These are phyloP conservation scores for Bacterosira constricta DNA, from an alignment of 108 stramenopile genomes.

Conservation along the genomic window DNA sequence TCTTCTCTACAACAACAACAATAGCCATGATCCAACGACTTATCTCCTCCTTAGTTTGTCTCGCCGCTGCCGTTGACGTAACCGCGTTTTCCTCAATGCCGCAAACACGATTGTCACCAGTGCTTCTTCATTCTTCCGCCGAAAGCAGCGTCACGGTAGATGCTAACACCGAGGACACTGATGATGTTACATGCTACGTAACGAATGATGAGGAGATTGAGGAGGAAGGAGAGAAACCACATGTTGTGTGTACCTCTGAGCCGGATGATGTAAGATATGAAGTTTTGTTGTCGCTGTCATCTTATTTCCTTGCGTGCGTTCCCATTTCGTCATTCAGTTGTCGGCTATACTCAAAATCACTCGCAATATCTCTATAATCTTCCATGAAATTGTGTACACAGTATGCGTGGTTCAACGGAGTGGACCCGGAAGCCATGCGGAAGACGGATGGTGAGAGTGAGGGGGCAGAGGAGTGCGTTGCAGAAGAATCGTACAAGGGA, in stretches of 20 bases:
- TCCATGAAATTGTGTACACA: no score
- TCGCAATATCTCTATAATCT: background rate
- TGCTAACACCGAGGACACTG: background rate
- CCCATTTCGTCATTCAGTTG: background rate
- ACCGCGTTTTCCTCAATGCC: constrained; percentile 1
- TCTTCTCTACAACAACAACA: no score
- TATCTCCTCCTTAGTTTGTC: background rate
- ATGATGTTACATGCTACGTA: constrained; percentile 56
- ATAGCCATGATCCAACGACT: background rate
- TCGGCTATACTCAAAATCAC: background rate
- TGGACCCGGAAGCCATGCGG: constrained; percentile 50
- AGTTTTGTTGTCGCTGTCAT: background rate
- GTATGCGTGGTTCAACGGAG: constrained; percentile 73
- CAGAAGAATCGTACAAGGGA: constrained; percentile 55
- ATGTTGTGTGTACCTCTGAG: constrained; percentile 60
- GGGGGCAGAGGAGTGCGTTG: constrained; percentile 46
- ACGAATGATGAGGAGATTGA: constrained; percentile 55
- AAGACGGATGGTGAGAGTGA: constrained; percentile 36
- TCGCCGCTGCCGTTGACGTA: background rate
- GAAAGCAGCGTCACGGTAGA: no score
- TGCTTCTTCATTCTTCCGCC: background rate
- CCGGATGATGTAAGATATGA: constrained; percentile 36
- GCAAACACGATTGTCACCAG: background rate
- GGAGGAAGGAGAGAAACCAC: constrained; percentile 51
- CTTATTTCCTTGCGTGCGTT: background rate